Evolutionary conservation across 2,329 filamentous ascomycete species (phyloP), one percentile per base, ranked within the genome.

Genomic region (Zymoseptoria ardabiliae): DNA sequence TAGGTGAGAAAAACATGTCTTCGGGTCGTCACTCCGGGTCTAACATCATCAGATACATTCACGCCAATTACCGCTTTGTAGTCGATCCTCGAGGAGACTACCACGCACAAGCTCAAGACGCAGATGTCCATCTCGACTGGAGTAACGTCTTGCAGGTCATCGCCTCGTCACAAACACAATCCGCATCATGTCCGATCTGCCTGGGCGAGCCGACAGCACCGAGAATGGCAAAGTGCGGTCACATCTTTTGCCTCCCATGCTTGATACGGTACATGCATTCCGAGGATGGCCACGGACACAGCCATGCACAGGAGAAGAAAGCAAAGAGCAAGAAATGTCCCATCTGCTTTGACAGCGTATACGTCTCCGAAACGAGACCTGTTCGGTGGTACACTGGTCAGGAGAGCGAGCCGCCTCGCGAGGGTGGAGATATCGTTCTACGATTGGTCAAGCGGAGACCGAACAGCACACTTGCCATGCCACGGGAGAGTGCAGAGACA

Each of bases 21-120:
- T 1, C 25, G 13, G 11, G n/a, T 17, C 3, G 54, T 19, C 45
- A 48, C 20, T 22, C 17, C 45, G 48, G 21, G 41, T 50, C 60
- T 68, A 55, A 71, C 64, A 51, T 21, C 20, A 53, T 11, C 60
- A 88, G 87, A 78, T 91, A 90, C 66, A 87, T 99, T 17, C 92
- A 99, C 74, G 91, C 94, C 65, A 99, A 99, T 74, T 99, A 99
- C 72, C 88, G 94, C 58, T 99, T 99, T 73, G 88, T 99, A 60
- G 92, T 99, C 55, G 87, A 90, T 61, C 93, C 94, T 3, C 82
- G 85, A 58, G 87, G 85, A 59, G 84, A 87, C 69, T 99, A 97
- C 72, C 82, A 84, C 61, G 82, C 84, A 5, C 91, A 97, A 71
- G 88, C 90, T 22, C 82, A 84, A 52, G 91, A 97, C 73, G 89